These are phyloP conservation scores for Ascochyta rabiei DNA, from an alignment of 2,329 filamentous ascomycete genomes.

Conservation along the genomic window DNA sequence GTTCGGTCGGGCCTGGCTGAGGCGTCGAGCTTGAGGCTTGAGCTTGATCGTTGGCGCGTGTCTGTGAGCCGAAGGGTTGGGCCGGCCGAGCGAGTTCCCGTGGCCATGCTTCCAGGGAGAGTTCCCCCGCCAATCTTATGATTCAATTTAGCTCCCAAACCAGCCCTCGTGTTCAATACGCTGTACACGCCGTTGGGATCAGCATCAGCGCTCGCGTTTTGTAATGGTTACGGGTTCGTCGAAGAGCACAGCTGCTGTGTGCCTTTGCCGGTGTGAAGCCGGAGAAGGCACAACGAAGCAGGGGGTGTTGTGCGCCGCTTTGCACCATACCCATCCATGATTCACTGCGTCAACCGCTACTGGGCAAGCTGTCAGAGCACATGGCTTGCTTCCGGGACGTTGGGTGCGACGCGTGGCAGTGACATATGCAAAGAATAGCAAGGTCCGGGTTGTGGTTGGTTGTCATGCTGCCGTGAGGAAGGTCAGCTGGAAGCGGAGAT, in stretches of 20 bases:
- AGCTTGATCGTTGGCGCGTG: not conserved
- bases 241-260: not conserved
- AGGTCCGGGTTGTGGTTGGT: constrained; percentile 6
- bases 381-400: constrained; percentile 10
- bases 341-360: constrained; percentile 3
- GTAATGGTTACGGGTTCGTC: not conserved
- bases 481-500: constrained; percentile 2
- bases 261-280: not conserved
- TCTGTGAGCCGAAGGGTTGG: constrained; percentile 4
- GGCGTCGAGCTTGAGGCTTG: not conserved
- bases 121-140: constrained; percentile 1
- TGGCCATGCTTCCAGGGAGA: not conserved
- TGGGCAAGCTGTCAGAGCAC: constrained; percentile 2
- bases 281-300: not conserved
- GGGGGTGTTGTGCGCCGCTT: not conserved
- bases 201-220: constrained; percentile 2
- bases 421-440: constrained; percentile 14
- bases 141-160: constrained; percentile 7
- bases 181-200: not conserved
- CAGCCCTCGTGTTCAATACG: not conserved
- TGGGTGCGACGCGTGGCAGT: constrained; percentile 27
- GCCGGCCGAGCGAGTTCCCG: constrained; percentile 8
- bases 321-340: constrained; percentile 5
- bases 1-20: constrained; percentile 9
- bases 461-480: not conserved